Evolutionary conservation across 805 yeast genomes (phyloP).

Genomic region (Zygosaccharomyces pseudorouxii): DNA sequence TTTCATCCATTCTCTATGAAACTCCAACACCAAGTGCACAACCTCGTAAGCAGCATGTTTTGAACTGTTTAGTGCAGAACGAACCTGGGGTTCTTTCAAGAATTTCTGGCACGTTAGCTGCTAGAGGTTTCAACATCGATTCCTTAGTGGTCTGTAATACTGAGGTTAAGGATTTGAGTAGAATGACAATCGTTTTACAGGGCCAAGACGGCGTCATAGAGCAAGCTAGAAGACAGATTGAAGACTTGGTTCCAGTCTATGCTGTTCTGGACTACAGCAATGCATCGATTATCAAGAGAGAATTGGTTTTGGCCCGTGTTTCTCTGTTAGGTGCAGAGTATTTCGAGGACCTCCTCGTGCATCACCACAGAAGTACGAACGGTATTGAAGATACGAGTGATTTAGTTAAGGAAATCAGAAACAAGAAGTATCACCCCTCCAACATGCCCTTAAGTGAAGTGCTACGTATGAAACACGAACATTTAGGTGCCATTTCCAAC

Average conservation of each 20-base stretch:
- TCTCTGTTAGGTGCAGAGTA: conserved; percentile 97
- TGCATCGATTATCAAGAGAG: conserved; percentile 86
- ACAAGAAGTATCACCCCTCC: conserved; percentile 72
- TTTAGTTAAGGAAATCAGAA: conserved; percentile 27
- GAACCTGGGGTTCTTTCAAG: conserved; percentile 97
- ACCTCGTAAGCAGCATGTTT: conserved; percentile 77
- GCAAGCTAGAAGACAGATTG: conserved; percentile 97
- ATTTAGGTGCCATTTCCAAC: conserved; percentile 76
- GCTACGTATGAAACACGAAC: conserved; percentile 87
- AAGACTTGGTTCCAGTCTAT: conserved; percentile 96
- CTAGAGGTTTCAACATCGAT: conserved; percentile 97
- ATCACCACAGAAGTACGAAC: conserved; percentile 45
- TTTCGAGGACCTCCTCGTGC: conserved; percentile 88
- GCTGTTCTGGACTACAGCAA: conserved; percentile 94
- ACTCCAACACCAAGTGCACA: conserved; percentile 57
- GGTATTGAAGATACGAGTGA: conserved; percentile 32
- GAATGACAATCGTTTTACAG: conserved; percentile 93
- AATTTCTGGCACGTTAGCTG: conserved; percentile 93
- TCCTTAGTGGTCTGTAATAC: conserved; percentile 95
- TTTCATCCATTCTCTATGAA: conserved; percentile 90
- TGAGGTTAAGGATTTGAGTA: conserved; percentile 87
- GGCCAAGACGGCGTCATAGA: conserved; percentile 97
- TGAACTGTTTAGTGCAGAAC: conserved; percentile 95
- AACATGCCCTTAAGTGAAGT: conserved; percentile 89
- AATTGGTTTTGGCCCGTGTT: conserved; percentile 84